Evolutionary conservation across 1,139 yeast genomes (phyloP).

Genomic region (Tardiomyces blankii): DNA sequence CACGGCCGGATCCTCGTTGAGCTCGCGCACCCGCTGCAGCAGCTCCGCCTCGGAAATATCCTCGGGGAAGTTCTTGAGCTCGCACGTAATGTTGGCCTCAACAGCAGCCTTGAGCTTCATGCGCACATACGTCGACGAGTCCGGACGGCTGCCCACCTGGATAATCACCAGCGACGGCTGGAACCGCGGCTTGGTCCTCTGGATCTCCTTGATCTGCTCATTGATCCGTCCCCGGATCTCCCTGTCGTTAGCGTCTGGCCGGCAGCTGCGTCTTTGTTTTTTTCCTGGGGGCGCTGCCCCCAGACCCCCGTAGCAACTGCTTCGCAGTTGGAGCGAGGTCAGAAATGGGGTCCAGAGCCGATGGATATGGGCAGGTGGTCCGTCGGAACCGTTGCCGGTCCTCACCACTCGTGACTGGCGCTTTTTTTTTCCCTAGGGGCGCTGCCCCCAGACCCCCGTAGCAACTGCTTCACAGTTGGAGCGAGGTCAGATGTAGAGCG

Average conservation of each 20-base stretch:
- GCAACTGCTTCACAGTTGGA: too few relatives aligned
- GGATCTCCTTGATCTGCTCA: neutral
- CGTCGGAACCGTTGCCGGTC: too few relatives aligned
- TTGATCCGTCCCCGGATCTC: neutral
- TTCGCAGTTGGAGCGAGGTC: neutral
- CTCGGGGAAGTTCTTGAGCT: slow-evolving; percentile 57
- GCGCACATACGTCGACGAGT: slow-evolving; percentile 86
- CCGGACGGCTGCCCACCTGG: slow-evolving; percentile 87
- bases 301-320: neutral
- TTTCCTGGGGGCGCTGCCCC: too few relatives aligned
- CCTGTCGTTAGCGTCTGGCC: neutral
- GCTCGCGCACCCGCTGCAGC: slow-evolving; percentile 43
- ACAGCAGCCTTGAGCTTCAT: slow-evolving; percentile 89
- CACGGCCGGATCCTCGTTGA: slow-evolving; percentile 58
- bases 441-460: too few relatives aligned
- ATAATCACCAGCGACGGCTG: slow-evolving; percentile 71
- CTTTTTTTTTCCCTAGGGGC: slow-evolving; percentile 5
- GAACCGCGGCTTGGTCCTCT: slow-evolving; percentile 28
- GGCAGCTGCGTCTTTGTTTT: neutral
- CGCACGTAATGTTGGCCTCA: slow-evolving; percentile 70
- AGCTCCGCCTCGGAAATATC: slow-evolving; percentile 33
- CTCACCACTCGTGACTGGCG: too few relatives aligned
- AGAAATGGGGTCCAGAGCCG: too few relatives aligned
- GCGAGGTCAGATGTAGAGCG: too few relatives aligned
- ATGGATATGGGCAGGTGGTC: too few relatives aligned